A percentile compares a stretch with the other conserved stretches of the same genome.
Conservation (phyloP, 192 early-diverging fungal species). For the Umbelopsis vinacea region DNA sequence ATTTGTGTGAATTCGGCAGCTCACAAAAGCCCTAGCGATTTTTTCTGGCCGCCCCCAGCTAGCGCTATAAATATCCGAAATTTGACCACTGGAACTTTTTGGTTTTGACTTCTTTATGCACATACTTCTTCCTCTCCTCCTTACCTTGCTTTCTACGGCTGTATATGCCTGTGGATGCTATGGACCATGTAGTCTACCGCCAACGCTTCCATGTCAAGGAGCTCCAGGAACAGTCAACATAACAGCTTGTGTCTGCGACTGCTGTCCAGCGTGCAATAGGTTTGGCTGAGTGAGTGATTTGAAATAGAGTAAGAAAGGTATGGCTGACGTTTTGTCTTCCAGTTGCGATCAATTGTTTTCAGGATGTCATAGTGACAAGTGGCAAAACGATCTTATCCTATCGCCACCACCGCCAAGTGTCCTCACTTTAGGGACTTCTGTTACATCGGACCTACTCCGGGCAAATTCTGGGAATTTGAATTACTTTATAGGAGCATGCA, state of each 20-base stretch:
- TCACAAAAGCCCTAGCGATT: too few species aligned
- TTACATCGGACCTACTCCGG: neutral
- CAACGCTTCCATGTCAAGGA: constrained; percentile 7
- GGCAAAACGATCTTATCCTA: constrained; percentile 1
- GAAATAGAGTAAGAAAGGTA: neutral
- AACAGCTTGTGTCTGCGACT: constrained; percentile 11
- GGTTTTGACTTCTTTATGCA: too few species aligned
- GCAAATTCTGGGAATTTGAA: neutral
- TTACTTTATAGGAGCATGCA: constrained; percentile 5
- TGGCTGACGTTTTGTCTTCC: neutral
- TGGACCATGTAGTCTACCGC: constrained; percentile 9
- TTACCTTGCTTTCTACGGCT: neutral
- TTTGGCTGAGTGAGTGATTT: neutral
- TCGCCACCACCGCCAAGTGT: neutral
- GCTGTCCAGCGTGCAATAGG: constrained; percentile 11
- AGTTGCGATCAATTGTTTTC: constrained; percentile 16
- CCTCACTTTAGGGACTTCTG: neutral
- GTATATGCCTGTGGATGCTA: constrained; percentile 13
- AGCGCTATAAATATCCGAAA: too few species aligned
- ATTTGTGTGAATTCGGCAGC: too few species aligned
- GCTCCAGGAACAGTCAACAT: neutral
- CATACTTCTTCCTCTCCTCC: too few species aligned
- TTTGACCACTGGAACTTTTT: too few species aligned
- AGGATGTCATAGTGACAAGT: constrained; percentile 13
- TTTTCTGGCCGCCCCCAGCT: too few species aligned